Evolutionary conservation across 2,329 filamentous ascomycete genomes (phyloP).

Genomic region (Aspergillus flavus): DNA sequence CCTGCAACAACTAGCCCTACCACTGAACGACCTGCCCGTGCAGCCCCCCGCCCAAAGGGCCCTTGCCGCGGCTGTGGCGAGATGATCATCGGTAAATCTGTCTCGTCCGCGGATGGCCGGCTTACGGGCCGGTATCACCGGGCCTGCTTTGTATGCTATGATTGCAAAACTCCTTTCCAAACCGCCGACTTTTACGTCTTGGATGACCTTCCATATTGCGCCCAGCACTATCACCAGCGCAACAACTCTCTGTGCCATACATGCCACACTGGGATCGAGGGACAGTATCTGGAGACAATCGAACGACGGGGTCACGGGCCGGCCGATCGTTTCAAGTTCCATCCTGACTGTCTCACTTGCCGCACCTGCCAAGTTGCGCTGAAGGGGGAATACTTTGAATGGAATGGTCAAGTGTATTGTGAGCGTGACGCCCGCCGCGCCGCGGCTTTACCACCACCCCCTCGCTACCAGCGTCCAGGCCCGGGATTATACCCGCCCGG

Average conservation of each 20-base stretch:
- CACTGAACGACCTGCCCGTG: slow-evolving; percentile 37
- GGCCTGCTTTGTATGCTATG: slow-evolving; percentile 87
- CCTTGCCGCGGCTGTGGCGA: slow-evolving; percentile 81
- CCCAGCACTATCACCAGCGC: slow-evolving; percentile 86
- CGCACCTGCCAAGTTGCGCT: slow-evolving; percentile 71
- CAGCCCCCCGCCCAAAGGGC: slow-evolving; percentile 60
- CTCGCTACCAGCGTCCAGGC: slow-evolving; percentile 32
- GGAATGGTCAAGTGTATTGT: slow-evolving; percentile 77
- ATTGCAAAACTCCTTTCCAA: slow-evolving; percentile 77
- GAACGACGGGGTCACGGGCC: slow-evolving; percentile 38
- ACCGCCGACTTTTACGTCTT: slow-evolving; percentile 93
- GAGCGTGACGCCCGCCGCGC: slow-evolving; percentile 77
- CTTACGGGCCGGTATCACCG: slow-evolving; percentile 94
- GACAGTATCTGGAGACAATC: slow-evolving; percentile 87
- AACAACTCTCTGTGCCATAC: slow-evolving; percentile 83
- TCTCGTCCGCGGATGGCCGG: slow-evolving; percentile 89
- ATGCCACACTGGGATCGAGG: slow-evolving; percentile 87
- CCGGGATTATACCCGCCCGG: slow-evolving; percentile 31
- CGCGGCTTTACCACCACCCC: slow-evolving; percentile 43
- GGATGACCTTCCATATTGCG: slow-evolving; percentile 84
- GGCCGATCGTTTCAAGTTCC: slow-evolving; percentile 68
- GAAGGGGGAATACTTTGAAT: slow-evolving; percentile 87
- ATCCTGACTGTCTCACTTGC: slow-evolving; percentile 84
- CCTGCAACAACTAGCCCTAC: not conserved
- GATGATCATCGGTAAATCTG: slow-evolving; percentile 83